Conservation (phyloP, 2,329 filamentous ascomycete species). For the Talaromyces verruculosus region DNA sequence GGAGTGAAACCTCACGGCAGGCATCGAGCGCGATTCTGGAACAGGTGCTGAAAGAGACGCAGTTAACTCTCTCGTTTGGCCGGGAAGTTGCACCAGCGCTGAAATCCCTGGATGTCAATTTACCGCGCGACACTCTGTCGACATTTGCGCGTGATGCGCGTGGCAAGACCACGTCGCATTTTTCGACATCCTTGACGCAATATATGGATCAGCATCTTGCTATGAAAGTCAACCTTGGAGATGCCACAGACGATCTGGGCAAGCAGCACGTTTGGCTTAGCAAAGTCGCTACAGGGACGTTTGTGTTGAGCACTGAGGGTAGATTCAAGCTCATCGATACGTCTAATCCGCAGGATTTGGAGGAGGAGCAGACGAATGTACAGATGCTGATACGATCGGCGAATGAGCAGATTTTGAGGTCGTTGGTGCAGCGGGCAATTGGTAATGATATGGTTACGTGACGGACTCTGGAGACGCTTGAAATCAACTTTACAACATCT, state of each 20-base stretch:
- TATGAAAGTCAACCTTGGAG: slow-evolving; percentile 40
- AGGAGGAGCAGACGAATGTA: slow-evolving; percentile 11
- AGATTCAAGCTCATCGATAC: slow-evolving; percentile 40
- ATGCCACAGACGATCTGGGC: not conserved
- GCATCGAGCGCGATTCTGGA: slow-evolving; percentile 27
- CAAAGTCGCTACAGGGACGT: slow-evolving; percentile 41
- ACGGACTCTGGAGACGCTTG: not conserved
- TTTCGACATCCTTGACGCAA: slow-evolving; percentile 33
- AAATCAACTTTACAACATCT: not conserved
- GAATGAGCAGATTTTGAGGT: slow-evolving; percentile 34
- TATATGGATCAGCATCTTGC: slow-evolving; percentile 43
- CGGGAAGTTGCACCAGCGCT: slow-evolving; percentile 36
- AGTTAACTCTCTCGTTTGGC: slow-evolving; percentile 42
- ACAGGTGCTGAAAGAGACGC: slow-evolving; percentile 40
- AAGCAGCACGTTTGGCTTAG: slow-evolving; percentile 36
- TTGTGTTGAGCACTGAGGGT: slow-evolving; percentile 41
- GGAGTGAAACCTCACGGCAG: not conserved
- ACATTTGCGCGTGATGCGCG: slow-evolving; percentile 27
- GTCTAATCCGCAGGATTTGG: not conserved
- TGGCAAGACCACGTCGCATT: slow-evolving; percentile 23
- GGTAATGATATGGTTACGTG: slow-evolving; percentile 23
- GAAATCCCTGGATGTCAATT: slow-evolving; percentile 35
- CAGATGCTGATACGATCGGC: slow-evolving; percentile 29
- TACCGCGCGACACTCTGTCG: slow-evolving; percentile 33
- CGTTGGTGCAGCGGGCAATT: slow-evolving; percentile 34